Evolutionary conservation across 2,329 filamentous ascomycete genomes (phyloP).

Genomic region (Penicillium sp.): DNA sequence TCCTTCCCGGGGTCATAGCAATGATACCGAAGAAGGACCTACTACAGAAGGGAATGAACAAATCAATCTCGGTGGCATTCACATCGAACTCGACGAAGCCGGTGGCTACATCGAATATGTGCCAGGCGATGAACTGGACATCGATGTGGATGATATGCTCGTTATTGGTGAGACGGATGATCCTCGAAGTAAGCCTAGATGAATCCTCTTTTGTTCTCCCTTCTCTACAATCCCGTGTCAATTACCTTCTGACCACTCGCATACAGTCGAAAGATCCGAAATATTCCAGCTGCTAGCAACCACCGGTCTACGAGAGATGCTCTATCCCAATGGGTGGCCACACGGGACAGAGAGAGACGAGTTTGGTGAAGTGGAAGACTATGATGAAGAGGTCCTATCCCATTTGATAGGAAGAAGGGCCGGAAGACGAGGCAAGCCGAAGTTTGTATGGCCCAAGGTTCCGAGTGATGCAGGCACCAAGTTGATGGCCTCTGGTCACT

Average conservation of each 20-base stretch:
- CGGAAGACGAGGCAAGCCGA: slow-evolving; percentile 49
- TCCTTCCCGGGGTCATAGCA: slow-evolving; percentile 14
- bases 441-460: slow-evolving; percentile 75
- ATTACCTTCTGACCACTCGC: slow-evolving; percentile 15
- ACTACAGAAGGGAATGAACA: slow-evolving; percentile 41
- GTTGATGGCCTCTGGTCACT: slow-evolving; percentile 81
- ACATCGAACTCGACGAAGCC: slow-evolving; percentile 39
- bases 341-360: slow-evolving; percentile 21
- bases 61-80: slow-evolving; percentile 44
- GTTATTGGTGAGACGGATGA: slow-evolving; percentile 38
- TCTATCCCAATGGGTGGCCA: slow-evolving; percentile 46
- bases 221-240: too few species aligned
- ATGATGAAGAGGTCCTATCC: slow-evolving; percentile 27
- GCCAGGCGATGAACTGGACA: slow-evolving; percentile 44
- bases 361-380: slow-evolving; percentile 40
- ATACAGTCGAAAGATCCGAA: slow-evolving; percentile 47
- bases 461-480: slow-evolving; percentile 77
- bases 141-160: slow-evolving; percentile 40
- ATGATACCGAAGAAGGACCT: neutral
- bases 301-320: slow-evolving; percentile 60
- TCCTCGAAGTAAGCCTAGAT: slow-evolving; percentile 32
- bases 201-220: neutral
- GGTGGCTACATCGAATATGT: too few species aligned
- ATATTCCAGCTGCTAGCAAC: slow-evolving; percentile 62
- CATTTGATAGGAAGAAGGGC: slow-evolving; percentile 54